Evolutionary conservation across 768 basidiomycete genomes (phyloP).

Genomic region (Ramaria rubella): DNA sequence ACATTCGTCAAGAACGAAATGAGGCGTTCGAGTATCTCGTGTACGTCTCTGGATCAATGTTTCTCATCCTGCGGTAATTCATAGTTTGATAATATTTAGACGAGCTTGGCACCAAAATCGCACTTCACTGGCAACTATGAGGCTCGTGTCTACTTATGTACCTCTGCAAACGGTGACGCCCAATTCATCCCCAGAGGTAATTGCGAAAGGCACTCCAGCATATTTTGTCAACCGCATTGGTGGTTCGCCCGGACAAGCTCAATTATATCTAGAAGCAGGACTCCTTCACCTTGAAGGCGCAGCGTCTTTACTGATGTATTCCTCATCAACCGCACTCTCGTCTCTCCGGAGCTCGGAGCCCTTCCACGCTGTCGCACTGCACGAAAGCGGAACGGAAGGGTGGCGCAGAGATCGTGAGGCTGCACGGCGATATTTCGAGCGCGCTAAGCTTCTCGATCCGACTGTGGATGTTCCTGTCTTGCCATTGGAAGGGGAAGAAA

Average conservation of each 20-base stretch:
- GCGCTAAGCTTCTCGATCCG: slow-evolving; percentile 53
- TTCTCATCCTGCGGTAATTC: too few relatives aligned
- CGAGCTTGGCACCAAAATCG: slow-evolving; percentile 79
- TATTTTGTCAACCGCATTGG: slow-evolving; percentile 68
- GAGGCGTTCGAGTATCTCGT: slow-evolving; percentile 78
- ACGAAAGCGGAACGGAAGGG: slow-evolving; percentile 56
- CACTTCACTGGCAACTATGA: slow-evolving; percentile 69
- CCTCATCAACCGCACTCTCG: slow-evolving; percentile 66
- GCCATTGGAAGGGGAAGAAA: slow-evolving; percentile 37
- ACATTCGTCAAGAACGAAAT: slow-evolving; percentile 68
- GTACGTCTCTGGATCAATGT: slow-evolving; percentile 42
- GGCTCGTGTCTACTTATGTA: slow-evolving; percentile 67
- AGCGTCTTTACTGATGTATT: slow-evolving; percentile 58
- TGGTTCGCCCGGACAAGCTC: slow-evolving; percentile 58
- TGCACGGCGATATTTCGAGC: slow-evolving; percentile 66
- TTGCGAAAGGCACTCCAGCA: slow-evolving; percentile 42
- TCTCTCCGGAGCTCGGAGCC: slow-evolving; percentile 59
- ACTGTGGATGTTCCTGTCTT: slow-evolving; percentile 64
- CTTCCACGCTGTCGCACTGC: slow-evolving; percentile 29
- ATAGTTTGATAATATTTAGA: slow-evolving; percentile 30
- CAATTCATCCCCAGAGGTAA: slow-evolving; percentile 30
- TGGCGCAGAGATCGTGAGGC: slow-evolving; percentile 72
- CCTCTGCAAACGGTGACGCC: slow-evolving; percentile 43
- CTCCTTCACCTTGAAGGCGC: slow-evolving; percentile 77
- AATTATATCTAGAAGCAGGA: slow-evolving; percentile 72